Evolutionary conservation across 331 rosid genomes (phyloP).

Genomic region (Cucumis variabilis): DNA sequence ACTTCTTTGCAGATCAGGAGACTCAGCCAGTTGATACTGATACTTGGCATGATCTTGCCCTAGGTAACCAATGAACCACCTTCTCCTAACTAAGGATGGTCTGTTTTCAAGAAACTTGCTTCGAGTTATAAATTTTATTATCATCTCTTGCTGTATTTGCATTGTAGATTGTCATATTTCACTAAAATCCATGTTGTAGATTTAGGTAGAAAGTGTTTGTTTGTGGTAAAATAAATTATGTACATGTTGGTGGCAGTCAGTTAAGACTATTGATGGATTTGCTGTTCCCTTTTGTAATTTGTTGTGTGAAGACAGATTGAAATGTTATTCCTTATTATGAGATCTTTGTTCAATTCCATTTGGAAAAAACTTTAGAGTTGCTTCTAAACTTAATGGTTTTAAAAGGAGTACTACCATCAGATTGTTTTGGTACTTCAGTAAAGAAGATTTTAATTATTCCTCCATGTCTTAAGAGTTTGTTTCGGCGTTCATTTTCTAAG

Average conservation of each 20-base stretch:
- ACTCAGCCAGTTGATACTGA: slow-evolving; percentile 27
- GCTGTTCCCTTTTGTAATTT: slow-evolving; percentile 11
- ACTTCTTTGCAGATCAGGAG: slow-evolving; percentile 31
- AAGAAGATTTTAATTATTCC: neutral
- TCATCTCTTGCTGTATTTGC: neutral
- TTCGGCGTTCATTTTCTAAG: neutral
- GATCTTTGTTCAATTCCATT: neutral
- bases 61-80: slow-evolving; percentile 27
- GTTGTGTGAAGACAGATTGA: neutral
- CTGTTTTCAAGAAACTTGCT: neutral
- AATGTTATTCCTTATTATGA: neutral
- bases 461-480: neutral
- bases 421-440: neutral
- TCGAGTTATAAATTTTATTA: neutral
- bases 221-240: neutral
- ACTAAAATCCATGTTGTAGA: neutral
- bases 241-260: neutral
- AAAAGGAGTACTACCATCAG: neutral
- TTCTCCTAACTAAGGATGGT: neutral
- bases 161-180: neutral
- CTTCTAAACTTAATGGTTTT: neutral
- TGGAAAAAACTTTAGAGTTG: neutral
- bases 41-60: slow-evolving; percentile 32
- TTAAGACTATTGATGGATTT: neutral
- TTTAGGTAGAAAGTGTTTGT: neutral